phyloP scores from a whole-genome alignment of 176 grass and related monocot genomes.

The Eragrostis curvula region DNA sequence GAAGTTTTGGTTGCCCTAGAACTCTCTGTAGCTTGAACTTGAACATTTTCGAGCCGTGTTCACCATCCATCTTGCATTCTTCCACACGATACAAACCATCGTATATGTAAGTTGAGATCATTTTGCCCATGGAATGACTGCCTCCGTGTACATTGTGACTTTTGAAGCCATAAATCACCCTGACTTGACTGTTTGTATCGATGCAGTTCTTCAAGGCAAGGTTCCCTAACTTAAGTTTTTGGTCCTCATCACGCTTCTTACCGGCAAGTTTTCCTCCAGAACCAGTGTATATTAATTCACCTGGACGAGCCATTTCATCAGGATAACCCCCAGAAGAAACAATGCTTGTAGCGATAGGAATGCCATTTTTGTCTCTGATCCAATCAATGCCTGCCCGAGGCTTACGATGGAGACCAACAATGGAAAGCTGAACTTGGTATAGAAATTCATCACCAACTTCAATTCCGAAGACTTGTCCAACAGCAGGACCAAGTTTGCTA shows the following conservation, averaged over 20 bases:
- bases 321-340: constrained; percentile 81
- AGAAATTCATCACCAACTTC: constrained; percentile 89
- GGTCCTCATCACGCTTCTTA: constrained; percentile 60
- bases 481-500: constrained; percentile 40
- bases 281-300: constrained; percentile 81
- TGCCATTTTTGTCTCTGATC: constrained; percentile 33
- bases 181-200: constrained; percentile 51
- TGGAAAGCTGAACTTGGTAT: constrained; percentile 67
- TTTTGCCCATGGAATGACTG: constrained; percentile 44
- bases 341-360: constrained; percentile 66
- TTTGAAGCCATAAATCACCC: constrained; percentile 78
- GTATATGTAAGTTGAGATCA: constrained; percentile 65
- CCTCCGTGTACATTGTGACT: constrained; percentile 27
- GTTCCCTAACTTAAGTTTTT: constrained; percentile 73
- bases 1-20: constrained; percentile 64
- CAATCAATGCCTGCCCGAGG: constrained; percentile 73
- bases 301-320: constrained; percentile 64
- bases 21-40: constrained; percentile 61
- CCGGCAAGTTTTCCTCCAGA: constrained; percentile 67
- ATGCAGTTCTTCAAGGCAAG: constrained; percentile 76
- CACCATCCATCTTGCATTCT: constrained; percentile 39
- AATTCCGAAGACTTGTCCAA: constrained; percentile 70
- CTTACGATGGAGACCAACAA: constrained; percentile 71
- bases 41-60: constrained; percentile 48
- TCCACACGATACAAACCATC: constrained; percentile 74